Evolutionary conservation across 169 alveolate genomes (phyloP).

Genomic region (Cystoisospora suis): DNA sequence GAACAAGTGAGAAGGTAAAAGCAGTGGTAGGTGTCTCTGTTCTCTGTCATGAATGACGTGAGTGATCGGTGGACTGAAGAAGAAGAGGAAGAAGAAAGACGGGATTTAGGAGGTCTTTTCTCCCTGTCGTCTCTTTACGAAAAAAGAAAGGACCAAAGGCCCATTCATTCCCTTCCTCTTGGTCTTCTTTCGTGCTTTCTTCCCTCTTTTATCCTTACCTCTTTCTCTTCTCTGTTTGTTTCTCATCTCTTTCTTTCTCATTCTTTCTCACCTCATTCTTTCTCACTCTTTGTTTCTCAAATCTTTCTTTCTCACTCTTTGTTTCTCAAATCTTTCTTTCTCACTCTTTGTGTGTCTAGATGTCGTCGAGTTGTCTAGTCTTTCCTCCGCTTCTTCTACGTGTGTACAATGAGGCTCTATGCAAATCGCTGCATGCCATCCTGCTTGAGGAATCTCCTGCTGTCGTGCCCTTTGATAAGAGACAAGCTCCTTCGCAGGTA

Average conservation of each 20-base stretch:
- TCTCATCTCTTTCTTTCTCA: neutral
- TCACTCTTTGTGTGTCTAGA: too few species aligned
- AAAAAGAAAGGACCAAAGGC: too few species aligned
- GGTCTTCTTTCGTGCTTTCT: neutral
- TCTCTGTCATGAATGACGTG: too few species aligned
- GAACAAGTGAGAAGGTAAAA: too few species aligned
- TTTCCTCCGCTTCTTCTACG: neutral
- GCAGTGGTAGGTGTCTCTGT: too few species aligned
- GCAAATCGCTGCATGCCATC: too few species aligned
- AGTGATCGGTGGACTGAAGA: too few species aligned
- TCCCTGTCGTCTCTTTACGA: neutral
- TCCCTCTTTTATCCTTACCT: neutral
- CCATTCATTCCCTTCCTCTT: neutral
- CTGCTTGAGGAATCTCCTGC: neutral
- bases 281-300: neutral
- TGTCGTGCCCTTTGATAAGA: neutral
- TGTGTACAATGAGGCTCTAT: neutral
- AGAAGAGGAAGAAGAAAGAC: too few species aligned
- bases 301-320: neutral
- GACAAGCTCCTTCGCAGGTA: slow-evolving; percentile 23
- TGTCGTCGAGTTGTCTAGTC: neutral
- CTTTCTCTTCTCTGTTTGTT: neutral
- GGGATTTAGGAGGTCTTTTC: too few species aligned
- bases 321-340: neutral
- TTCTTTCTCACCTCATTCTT: neutral